Conservation (phyloP, 1,284 basidiomycete species). For the Exobasidium rhododendri region DNA sequence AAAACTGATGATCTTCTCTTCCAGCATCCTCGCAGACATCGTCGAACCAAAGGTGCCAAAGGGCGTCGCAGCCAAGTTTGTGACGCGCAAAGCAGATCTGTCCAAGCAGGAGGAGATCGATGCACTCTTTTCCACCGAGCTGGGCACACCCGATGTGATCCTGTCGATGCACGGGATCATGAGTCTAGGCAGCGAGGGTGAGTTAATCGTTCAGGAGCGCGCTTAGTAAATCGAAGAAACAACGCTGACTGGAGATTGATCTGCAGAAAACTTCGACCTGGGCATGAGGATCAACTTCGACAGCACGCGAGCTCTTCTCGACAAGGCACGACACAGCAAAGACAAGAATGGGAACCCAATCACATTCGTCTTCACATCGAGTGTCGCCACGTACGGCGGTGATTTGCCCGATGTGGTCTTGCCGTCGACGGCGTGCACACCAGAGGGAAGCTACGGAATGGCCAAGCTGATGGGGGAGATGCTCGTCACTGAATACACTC, state of each 20-base stretch:
- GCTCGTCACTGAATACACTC: constrained; percentile 32
- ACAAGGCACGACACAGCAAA: constrained; percentile 22
- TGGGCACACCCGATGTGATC: constrained; percentile 26
- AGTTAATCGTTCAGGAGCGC: constrained; percentile 20
- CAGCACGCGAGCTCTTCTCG: constrained; percentile 26
- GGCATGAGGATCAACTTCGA: constrained; percentile 35
- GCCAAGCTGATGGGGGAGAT: constrained; percentile 38
- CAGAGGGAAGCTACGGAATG: constrained; percentile 33
- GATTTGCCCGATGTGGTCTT: constrained; percentile 26
- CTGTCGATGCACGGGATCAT: constrained; percentile 41
- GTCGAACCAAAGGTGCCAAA: constrained; percentile 19
- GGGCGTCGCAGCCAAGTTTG: constrained; percentile 11
- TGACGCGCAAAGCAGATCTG: constrained; percentile 27
- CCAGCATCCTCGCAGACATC: constrained; percentile 29
- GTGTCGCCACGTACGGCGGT: constrained; percentile 32
- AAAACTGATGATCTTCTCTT: constrained; percentile 8
- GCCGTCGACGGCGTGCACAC: constrained; percentile 24
- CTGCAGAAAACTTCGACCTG: constrained; percentile 20
- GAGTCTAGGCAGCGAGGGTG: constrained; percentile 30
- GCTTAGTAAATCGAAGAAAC: too few relatives aligned
- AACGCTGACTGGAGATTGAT: too few relatives aligned
- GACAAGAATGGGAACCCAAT: constrained; percentile 16
- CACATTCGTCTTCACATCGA: constrained; percentile 30
- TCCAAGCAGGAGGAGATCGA: constrained; percentile 20
- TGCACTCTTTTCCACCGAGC: constrained; percentile 25